phyloP scores from a whole-genome alignment of 805 yeast genomes.

The Vanderwaltozyma verrucispora region DNA sequence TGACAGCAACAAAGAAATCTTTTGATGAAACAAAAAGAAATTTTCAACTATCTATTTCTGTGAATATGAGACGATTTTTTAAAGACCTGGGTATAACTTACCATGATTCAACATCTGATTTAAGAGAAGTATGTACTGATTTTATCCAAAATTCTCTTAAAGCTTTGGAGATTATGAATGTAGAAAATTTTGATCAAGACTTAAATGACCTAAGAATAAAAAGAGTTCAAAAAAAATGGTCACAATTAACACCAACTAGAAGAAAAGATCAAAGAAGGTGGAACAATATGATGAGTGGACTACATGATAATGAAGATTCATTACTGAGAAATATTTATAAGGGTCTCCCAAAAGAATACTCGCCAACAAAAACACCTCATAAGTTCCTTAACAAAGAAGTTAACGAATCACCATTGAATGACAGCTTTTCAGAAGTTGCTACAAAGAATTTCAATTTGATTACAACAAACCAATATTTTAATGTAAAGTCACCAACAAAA shows the following conservation, averaged over 20 bases:
- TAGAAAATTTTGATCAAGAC: conserved; percentile 12
- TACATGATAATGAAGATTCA: conserved; percentile 17
- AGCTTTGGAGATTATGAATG: conserved; percentile 10
- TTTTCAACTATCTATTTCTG: conserved; percentile 17
- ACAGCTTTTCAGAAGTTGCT: background rate
- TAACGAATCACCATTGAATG: background rate
- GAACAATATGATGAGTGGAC: conserved; percentile 19
- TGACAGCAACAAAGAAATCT: conserved; percentile 12
- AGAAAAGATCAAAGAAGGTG: conserved; percentile 16
- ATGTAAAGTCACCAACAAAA: background rate
- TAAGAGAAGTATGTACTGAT: conserved; percentile 14
- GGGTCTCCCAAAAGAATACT: conserved; percentile 6
- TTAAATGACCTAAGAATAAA: conserved; percentile 16
- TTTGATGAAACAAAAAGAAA: conserved; percentile 11
- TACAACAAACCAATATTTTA: conserved; percentile 7
- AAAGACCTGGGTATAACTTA: conserved; percentile 17
- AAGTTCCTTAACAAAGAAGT: background rate
- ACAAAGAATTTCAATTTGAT: conserved; percentile 9
- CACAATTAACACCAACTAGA: conserved; percentile 12
- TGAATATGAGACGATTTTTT: conserved; percentile 17
- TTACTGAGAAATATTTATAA: conserved; percentile 13
- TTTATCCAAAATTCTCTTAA: conserved; percentile 15
- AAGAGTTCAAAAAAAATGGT: conserved; percentile 21
- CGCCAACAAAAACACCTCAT: conserved; percentile 1
- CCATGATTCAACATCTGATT: conserved; percentile 16